A percentile compares a stretch with the other conserved stretches of the same genome.
These are phyloP conservation scores for Yamadazyma scolyti DNA, from an alignment of 805 yeast genomes.

Conservation along the genomic window DNA sequence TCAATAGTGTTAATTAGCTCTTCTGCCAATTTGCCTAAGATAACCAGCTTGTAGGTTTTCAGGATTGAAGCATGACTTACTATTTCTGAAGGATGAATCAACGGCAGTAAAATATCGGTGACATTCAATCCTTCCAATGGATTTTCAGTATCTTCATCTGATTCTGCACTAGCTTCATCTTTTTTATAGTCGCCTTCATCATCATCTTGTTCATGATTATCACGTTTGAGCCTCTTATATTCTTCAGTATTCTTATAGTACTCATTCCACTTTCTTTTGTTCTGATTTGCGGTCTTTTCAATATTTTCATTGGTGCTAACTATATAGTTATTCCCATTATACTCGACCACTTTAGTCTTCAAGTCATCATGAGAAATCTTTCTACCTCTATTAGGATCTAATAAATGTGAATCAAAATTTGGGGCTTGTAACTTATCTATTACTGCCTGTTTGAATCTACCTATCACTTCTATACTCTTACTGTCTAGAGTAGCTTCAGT, in stretches of 20 bases:
- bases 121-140: slow-evolving; percentile 29
- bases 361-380: slow-evolving; percentile 22
- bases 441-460: slow-evolving; percentile 34
- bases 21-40: slow-evolving; percentile 54
- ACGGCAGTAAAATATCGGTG: slow-evolving; percentile 64
- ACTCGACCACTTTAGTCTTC: slow-evolving; percentile 34
- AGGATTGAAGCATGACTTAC: slow-evolving; percentile 66
- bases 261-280: slow-evolving; percentile 36
- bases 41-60: slow-evolving; percentile 54
- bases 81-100: slow-evolving; percentile 76
- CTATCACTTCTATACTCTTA: slow-evolving; percentile 34
- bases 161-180: slow-evolving; percentile 7
- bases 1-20: slow-evolving; percentile 78
- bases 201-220: slow-evolving; percentile 15
- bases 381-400: slow-evolving; percentile 27
- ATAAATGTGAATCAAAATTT: slow-evolving; percentile 7
- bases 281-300: slow-evolving; percentile 21
- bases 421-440: slow-evolving; percentile 10
- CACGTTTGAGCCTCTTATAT: slow-evolving; percentile 7
- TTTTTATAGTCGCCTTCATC: slow-evolving; percentile 9
- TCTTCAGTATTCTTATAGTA: slow-evolving; percentile 13
- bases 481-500: slow-evolving; percentile 17
- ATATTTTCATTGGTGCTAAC: slow-evolving; percentile 35
- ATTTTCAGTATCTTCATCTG: slow-evolving; percentile 17
- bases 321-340: slow-evolving; percentile 31